Evolutionary conservation across 164 flowering plant genomes (phyloP).

Genomic region (Houttuynia cordata): DNA sequence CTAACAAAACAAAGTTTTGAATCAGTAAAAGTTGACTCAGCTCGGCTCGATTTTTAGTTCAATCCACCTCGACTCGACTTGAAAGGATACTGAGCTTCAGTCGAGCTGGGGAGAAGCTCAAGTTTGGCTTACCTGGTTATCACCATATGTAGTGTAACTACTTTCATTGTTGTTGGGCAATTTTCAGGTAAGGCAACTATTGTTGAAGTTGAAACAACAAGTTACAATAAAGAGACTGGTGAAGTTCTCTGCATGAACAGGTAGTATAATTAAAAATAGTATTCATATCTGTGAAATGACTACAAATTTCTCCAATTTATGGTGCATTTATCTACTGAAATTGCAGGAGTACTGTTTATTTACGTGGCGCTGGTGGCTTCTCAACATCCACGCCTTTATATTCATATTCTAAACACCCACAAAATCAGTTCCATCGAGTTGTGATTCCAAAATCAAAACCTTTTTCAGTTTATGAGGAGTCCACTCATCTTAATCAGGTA

Average conservation of each 20-base stretch:
- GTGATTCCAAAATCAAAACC: constrained; percentile 56
- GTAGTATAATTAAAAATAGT: constrained; percentile 21
- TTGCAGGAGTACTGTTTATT: constrained; percentile 44
- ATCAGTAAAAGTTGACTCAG: too few relatives aligned
- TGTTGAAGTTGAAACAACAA: constrained; percentile 57
- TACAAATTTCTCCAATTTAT: too few relatives aligned
- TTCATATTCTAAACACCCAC: constrained; percentile 57
- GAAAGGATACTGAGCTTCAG: too few relatives aligned
- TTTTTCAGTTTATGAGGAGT: constrained; percentile 52
- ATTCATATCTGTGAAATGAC: neutral
- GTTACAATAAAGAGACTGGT: constrained; percentile 59
- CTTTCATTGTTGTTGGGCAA: neutral
- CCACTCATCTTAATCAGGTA: constrained; percentile 73
- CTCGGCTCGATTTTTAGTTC: too few relatives aligned
- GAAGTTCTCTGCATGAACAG: constrained; percentile 71
- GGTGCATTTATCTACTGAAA: neutral
- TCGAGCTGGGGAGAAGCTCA: too few relatives aligned
- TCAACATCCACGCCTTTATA: constrained; percentile 62
- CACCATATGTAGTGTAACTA: too few relatives aligned
- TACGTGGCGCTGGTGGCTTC: constrained; percentile 95
- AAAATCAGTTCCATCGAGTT: constrained; percentile 24
- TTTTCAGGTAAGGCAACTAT: constrained; percentile 76
- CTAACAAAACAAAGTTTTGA: too few relatives aligned
- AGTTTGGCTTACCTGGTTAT: too few relatives aligned
- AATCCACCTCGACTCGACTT: too few relatives aligned